phyloP scores from a whole-genome alignment of 1,284 basidiomycete genomes.

The Cystobasidium sp. region DNA sequence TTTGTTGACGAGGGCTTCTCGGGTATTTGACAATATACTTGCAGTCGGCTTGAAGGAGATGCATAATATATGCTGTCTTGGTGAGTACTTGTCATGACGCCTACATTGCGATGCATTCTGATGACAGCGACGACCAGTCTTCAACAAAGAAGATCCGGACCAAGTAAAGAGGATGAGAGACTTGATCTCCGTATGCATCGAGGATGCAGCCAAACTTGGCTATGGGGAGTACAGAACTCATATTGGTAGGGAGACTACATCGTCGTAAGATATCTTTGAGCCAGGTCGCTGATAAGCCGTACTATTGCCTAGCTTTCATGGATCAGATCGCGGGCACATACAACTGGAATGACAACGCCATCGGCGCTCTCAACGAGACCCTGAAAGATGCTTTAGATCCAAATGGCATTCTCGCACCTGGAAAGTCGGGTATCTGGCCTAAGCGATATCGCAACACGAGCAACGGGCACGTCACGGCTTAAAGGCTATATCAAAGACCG shows the following conservation, averaged over 20 bases:
- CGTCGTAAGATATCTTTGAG: not conserved
- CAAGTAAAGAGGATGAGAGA: constrained; percentile 46
- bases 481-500: too few relatives aligned
- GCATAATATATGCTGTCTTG: constrained; percentile 49
- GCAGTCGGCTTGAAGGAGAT: constrained; percentile 46
- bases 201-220: constrained; percentile 50
- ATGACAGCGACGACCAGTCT: constrained; percentile 38
- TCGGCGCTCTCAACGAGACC: constrained; percentile 49
- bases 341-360: constrained; percentile 50
- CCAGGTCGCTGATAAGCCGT: not conserved
- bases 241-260: constrained; percentile 22
- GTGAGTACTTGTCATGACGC: constrained; percentile 48
- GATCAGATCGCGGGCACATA: constrained; percentile 50
- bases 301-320: constrained; percentile 38
- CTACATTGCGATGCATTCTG: constrained; percentile 27
- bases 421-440: constrained; percentile 51
- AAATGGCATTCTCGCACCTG: constrained; percentile 54
- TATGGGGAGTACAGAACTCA: constrained; percentile 53
- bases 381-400: constrained; percentile 55
- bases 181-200: constrained; percentile 48
- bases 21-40: too few relatives aligned
- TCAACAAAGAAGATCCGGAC: constrained; percentile 50
- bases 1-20: too few relatives aligned
- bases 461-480: too few relatives aligned
- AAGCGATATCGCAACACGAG: constrained; percentile 32